These are phyloP conservation scores for Pestalotiopsis sp. DNA, from an alignment of 2,329 filamentous ascomycete genomes.

Conservation along the genomic window DNA sequence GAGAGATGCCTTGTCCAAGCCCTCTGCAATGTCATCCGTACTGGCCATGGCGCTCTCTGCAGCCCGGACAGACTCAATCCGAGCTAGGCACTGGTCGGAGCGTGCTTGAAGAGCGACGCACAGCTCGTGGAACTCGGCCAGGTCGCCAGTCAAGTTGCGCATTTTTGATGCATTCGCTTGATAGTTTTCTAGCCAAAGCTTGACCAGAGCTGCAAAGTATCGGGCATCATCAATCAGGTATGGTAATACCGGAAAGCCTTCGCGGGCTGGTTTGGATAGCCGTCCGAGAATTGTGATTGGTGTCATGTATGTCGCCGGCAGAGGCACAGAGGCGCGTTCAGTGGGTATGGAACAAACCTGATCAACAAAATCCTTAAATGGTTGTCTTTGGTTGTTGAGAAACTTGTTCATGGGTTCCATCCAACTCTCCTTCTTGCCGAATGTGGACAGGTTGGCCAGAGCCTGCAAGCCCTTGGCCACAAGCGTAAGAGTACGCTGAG, in stretches of 20 bases:
- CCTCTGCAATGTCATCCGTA: conserved; percentile 46
- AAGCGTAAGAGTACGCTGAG: conserved; percentile 86
- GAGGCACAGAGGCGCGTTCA: conserved; percentile 63
- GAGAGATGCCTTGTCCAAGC: conserved; percentile 47
- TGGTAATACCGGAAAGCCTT: conserved; percentile 91
- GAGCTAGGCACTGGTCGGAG: conserved; percentile 53
- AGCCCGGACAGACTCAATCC: conserved; percentile 48
- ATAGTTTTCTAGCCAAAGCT: conserved; percentile 72
- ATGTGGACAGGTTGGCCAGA: conserved; percentile 85
- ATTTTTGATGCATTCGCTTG: conserved; percentile 33
- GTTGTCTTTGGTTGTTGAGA: conserved; percentile 71
- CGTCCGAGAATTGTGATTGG: conserved; percentile 88
- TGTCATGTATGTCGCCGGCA: conserved; percentile 87
- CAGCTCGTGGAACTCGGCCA: conserved; percentile 55
- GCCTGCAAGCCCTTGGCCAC: conserved; percentile 93
- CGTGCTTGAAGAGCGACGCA: conserved; percentile 54
- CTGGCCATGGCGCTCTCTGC: conserved; percentile 37
- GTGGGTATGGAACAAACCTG: conserved; percentile 81
- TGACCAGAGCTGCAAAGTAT: conserved; percentile 82
- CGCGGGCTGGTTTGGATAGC: conserved; percentile 76
- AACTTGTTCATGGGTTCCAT: conserved; percentile 99
- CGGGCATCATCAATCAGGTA: conserved; percentile 90
- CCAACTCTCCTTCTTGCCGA: conserved; percentile 95
- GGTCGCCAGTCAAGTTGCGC: conserved; percentile 51
- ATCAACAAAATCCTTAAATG: conserved; percentile 88